Evolutionary conservation across 805 yeast genomes (phyloP).

Genomic region (Metschnikowia henanensis): DNA sequence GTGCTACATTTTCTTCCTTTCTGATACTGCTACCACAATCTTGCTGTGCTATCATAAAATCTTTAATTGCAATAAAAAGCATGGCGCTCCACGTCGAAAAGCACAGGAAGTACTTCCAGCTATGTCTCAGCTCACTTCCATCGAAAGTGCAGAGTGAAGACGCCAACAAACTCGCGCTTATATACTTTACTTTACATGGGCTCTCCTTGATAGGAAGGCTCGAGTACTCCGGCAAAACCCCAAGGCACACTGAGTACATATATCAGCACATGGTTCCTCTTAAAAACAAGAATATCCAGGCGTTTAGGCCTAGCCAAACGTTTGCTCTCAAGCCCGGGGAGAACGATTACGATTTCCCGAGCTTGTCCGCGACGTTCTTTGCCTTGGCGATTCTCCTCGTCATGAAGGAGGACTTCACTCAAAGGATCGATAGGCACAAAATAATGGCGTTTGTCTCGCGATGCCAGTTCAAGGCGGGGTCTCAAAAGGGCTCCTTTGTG

Average conservation of each 20-base stretch:
- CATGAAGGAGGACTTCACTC: conserved; percentile 45
- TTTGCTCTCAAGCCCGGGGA: conserved; percentile 32
- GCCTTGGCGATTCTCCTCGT: conserved; percentile 59
- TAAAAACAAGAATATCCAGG: conserved; percentile 30
- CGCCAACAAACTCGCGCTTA: conserved; percentile 65
- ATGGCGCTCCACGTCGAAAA: conserved; percentile 24
- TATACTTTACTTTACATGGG: conserved; percentile 69
- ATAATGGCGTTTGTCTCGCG: conserved; percentile 53
- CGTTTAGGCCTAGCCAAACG: conserved; percentile 60
- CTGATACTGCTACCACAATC: too few relatives aligned
- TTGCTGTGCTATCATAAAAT: too few relatives aligned
- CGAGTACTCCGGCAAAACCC: conserved; percentile 21
- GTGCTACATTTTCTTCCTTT: too few relatives aligned
- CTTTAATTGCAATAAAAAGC: too few relatives aligned
- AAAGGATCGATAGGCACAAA: conserved; percentile 38
- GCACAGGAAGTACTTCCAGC: conserved; percentile 46
- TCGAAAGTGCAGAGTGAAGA: conserved; percentile 59
- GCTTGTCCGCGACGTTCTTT: conserved; percentile 74
- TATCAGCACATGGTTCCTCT: conserved; percentile 44
- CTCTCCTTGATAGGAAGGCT: conserved; percentile 46
- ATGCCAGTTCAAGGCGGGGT: conserved; percentile 53
- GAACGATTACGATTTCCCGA: conserved; percentile 55
- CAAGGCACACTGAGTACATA: conserved; percentile 40
- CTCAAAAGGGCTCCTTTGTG: conserved; percentile 32
- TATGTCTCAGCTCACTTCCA: conserved; percentile 58